Base-by-base conservation (phyloP, 208 protist species). In the Novymonas esmeraldas region DNA sequence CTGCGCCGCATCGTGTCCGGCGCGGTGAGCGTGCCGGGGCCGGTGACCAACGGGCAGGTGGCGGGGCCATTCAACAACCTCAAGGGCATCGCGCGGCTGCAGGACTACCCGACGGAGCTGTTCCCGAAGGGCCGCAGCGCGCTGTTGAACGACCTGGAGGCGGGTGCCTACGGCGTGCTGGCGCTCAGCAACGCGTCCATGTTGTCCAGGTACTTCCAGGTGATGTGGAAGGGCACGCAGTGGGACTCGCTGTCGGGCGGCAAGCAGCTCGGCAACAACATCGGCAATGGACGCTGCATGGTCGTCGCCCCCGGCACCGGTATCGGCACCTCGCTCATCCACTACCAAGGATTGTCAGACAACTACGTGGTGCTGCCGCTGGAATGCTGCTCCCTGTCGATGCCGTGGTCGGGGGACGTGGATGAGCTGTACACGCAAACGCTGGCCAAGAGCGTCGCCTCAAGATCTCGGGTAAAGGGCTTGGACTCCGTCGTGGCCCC, bases 81-180 rank as follows among this genome's bases (percentile, higher is more conserved):
- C 22, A 88, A 85, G 57, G 87, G 87, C 39, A 56, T 82, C 36
- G 78, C 74, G 3, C 55, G 68, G 28, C 31, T 93, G 22, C 59
- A 34, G 6, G 78, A 87, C 28, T 90, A 81, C 75, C 87, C 87
- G 9, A 26, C 7, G 1, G 63, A 74, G 26, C 72, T 93, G 16
- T 93, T 89, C 41, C 87, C 87, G 0, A 50, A 22, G n/a, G 76
- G 79, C 41, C 79, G 79, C 42, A 81, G 72, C 44, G 54, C 59
- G n/a, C 64, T 93, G 4, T 69, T 93, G 20, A 93, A 93, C 50
- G 87, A 93, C 51, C 67, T 93, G 6, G 76, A 90, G 50, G 83
- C 82, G 0, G 82, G 81, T 41, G 83, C 70, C 44, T 90, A 86
- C 34, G 87, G 87, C 22, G 75, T 93, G 13, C 54, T 87, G n/a